Base-by-base conservation (phyloP, 371 early-diverging fungal genomes). In the Apophysomyces ossiformis region DNA sequence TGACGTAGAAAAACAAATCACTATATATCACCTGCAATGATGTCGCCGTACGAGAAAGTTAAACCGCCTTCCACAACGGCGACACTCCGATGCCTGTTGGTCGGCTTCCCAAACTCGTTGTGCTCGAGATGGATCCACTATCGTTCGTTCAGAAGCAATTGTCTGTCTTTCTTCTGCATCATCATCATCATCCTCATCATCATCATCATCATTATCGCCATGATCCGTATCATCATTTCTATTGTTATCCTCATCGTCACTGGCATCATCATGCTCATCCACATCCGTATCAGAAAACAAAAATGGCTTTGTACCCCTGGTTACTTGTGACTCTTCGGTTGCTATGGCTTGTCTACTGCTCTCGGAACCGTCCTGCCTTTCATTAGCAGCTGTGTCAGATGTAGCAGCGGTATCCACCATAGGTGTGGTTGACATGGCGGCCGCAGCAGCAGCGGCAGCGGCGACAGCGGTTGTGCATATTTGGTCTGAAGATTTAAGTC, bases 41-140 rank as follows among this genome's bases (percentile, higher is more conserved):
- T 93, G 95, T 46, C 91, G 85, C 43, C 95, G 77, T 3, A 92
- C 75, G 56, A 86, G 61, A 36, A 86, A 76, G 35, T 82, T 87
- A 64, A 94, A 93, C 41, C 85, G 78, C 43, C 88, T 77, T 21
- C 75, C 71, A 66, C 93, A 93, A n/a, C 81, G 78, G 18, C 84
- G 75, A 69, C 95, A 94, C 18, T 81, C 78, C 0, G 71, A 61
- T 0, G 87, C 89, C n/a, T 87, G 84, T 7, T 87, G 83, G 65
- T 92, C 92, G 2, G 83, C 75, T 68, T 91, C 90, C 95, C 95
- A 94, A 8, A 71, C 68, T 21, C 58, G 65, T 61, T 63, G 62
- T 3, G 58, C 36, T 46, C 62, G 47, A 15, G 57, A 58, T 32
- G 61, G 39, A 21, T 68, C 68, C 3, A 58, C 32, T 15, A 72